Evolutionary conservation across 768 basidiomycete genomes (phyloP).

Genomic region (Candolleomyces eurysporus): DNA sequence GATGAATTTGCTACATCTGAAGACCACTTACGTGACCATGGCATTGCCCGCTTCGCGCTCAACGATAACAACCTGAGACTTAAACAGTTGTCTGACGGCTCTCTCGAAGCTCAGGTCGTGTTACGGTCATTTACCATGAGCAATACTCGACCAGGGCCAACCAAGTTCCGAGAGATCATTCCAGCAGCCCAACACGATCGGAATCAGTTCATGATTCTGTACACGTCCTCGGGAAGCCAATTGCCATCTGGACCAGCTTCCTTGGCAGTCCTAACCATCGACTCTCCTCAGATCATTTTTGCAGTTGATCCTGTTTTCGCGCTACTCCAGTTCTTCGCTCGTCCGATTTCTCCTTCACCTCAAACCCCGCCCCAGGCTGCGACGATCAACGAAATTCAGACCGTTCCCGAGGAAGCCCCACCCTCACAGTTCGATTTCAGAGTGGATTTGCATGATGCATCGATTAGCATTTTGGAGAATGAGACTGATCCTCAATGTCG

Average conservation of each 20-base stretch:
- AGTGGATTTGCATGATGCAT: conserved; percentile 87
- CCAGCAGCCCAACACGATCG: conserved; percentile 85
- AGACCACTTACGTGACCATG: conserved; percentile 64
- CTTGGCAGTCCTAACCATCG: conserved; percentile 82
- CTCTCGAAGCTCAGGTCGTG: conserved; percentile 84
- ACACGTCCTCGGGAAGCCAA: conserved; percentile 66
- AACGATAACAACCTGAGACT: conserved; percentile 75
- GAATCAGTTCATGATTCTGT: conserved; percentile 93
- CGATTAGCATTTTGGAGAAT: conserved; percentile 83
- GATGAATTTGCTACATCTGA: conserved; percentile 60
- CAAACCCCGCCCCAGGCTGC: not conserved
- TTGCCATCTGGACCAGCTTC: conserved; percentile 41
- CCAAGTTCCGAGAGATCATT: conserved; percentile 92
- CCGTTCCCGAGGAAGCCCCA: not conserved
- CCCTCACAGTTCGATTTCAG: conserved; percentile 57
- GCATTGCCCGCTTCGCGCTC: conserved; percentile 84
- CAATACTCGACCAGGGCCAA: conserved; percentile 79
- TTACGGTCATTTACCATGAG: conserved; percentile 90
- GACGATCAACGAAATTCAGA: not conserved
- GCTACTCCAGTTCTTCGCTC: conserved; percentile 80
- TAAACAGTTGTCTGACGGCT: conserved; percentile 79
- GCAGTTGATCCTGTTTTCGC: conserved; percentile 90
- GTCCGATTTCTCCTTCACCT: conserved; percentile 20
- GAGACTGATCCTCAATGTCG: conserved; percentile 77
- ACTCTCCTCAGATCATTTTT: conserved; percentile 91